Evolutionary conservation across 768 basidiomycete genomes (phyloP).

Genomic region (Inosperma sp.): DNA sequence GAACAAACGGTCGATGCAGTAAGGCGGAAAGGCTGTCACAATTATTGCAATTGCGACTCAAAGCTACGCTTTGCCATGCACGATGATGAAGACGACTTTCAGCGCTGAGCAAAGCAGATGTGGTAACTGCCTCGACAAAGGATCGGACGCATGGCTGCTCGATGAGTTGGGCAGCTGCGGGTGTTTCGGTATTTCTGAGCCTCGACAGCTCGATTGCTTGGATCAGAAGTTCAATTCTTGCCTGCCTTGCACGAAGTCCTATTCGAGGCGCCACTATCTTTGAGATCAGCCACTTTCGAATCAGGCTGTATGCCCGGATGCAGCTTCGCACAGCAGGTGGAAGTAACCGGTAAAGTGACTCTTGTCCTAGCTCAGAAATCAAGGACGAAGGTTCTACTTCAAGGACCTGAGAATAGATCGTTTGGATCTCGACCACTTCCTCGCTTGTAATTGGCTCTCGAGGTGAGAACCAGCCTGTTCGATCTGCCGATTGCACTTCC

Average conservation of each 20-base stretch:
- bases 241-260: slow-evolving; percentile 59
- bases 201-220: slow-evolving; percentile 73
- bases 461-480: slow-evolving; percentile 70
- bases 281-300: slow-evolving; percentile 76
- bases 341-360: slow-evolving; percentile 65
- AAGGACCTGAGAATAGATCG: slow-evolving; percentile 66
- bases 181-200: slow-evolving; percentile 47
- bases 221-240: slow-evolving; percentile 68
- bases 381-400: slow-evolving; percentile 69
- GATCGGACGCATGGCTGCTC: slow-evolving; percentile 68
- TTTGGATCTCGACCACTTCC: slow-evolving; percentile 75
- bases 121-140: slow-evolving; percentile 73
- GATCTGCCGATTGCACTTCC: slow-evolving; percentile 76
- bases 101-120: slow-evolving; percentile 70
- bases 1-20: slow-evolving; percentile 46
- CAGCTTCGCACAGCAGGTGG: slow-evolving; percentile 75
- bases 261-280: slow-evolving; percentile 63
- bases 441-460: slow-evolving; percentile 50
- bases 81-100: slow-evolving; percentile 75
- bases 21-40: slow-evolving; percentile 60
- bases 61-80: slow-evolving; percentile 74
- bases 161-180: slow-evolving; percentile 33
- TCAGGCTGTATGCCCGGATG: slow-evolving; percentile 66
- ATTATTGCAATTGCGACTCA: slow-evolving; percentile 51
- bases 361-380: slow-evolving; percentile 66